phyloP scores from a whole-genome alignment of 306 rosid genomes.

The Pterocarpus santalinus region DNA sequence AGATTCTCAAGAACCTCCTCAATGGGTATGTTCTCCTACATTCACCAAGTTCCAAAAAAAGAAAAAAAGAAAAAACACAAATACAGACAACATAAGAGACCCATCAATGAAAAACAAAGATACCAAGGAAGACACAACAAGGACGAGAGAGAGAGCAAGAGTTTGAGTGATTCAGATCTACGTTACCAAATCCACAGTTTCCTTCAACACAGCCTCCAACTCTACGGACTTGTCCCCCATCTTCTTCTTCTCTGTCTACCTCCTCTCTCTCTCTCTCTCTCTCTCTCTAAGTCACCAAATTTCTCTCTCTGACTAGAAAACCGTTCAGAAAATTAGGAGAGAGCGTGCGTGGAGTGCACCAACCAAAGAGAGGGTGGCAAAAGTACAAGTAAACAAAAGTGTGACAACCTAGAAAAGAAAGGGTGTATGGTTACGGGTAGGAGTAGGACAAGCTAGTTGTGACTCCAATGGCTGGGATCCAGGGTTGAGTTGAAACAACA shows the following conservation, averaged over 20 bases:
- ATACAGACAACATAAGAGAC: neutral
- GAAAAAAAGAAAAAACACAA: neutral
- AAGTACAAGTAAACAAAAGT: neutral
- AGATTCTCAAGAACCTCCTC: conserved; percentile 97
- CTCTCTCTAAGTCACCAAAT: conserved; percentile 37
- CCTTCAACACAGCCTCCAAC: conserved; percentile 93
- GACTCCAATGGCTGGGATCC: conserved; percentile 18
- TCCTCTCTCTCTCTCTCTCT: conserved; percentile 13
- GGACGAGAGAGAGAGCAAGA: neutral
- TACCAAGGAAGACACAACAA: conserved; percentile 27
- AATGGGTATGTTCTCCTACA: conserved; percentile 96
- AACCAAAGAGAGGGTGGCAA: conserved; percentile 35
- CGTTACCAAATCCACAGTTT: conserved; percentile 95
- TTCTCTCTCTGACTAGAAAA: conserved; percentile 52
- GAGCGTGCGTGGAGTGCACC: conserved; percentile 37
- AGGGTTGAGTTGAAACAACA: conserved; percentile 39
- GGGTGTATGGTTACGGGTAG: conserved; percentile 44
- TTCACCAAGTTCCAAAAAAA: conserved; percentile 23
- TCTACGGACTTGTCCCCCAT: conserved; percentile 85
- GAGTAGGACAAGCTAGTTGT: conserved; percentile 49
- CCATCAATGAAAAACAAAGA: conserved; percentile 31
- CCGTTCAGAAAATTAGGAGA: conserved; percentile 54
- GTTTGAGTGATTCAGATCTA: conserved; percentile 64
- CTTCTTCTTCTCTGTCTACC: conserved; percentile 33
- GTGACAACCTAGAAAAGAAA: conserved; percentile 20